Percentiles rank a stretch among this genome's conserved stretches.
Evolutionary conservation across 73 alveolate species (phyloP).

Genomic region (Halteria grandinella): DNA sequence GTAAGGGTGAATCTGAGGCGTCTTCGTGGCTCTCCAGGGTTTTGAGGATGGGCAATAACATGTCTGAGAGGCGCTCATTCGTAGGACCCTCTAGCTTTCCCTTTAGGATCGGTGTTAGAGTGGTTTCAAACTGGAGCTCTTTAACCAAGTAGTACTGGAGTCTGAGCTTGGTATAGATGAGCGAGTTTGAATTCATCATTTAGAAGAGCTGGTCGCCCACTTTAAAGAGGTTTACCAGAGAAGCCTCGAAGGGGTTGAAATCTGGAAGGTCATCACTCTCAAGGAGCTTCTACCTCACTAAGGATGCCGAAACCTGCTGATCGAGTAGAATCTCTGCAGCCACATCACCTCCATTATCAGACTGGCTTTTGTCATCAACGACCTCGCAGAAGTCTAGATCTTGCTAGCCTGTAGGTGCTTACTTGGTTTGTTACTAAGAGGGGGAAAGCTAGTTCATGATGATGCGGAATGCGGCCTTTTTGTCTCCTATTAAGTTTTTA

Average conservation of each 20-base stretch:
- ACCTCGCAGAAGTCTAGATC: too few relatives aligned
- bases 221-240: not conserved
- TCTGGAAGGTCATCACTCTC: slow-evolving; percentile 1
- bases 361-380: too few relatives aligned
- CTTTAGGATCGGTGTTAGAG: not conserved
- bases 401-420: too few relatives aligned
- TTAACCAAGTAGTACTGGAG: not conserved
- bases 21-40: slow-evolving; percentile 5
- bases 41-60: slow-evolving; percentile 1
- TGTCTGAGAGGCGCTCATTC: not conserved
- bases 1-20: not conserved
- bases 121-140: not conserved
- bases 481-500: too few relatives aligned
- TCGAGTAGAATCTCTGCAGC: too few relatives aligned
- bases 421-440: too few relatives aligned
- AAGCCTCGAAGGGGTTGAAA: slow-evolving; percentile 1
- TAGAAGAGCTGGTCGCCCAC: slow-evolving; percentile 17
- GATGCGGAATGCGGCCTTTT: too few relatives aligned
- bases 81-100: not conserved
- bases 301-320: not conserved
- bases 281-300: not conserved
- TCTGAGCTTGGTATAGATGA: not conserved
- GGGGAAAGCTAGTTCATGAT: too few relatives aligned
- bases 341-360: too few relatives aligned
- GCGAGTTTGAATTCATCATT: not conserved